Conservation (phyloP, 164 flowering plant genomes). For the Tetrastigma voinierianum region DNA sequence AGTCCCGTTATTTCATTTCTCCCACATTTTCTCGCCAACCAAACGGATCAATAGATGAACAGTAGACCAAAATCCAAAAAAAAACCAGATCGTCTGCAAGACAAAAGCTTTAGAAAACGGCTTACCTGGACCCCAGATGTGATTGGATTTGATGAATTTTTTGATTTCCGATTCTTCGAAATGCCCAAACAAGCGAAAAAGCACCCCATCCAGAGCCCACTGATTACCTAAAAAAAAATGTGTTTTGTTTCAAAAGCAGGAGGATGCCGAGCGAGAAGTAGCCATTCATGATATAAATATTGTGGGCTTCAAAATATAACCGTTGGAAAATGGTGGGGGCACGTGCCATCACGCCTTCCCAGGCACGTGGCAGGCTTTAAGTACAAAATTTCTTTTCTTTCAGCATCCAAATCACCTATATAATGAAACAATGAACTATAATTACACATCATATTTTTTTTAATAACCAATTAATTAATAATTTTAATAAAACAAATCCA, state of each 20-base stretch:
- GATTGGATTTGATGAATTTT: conserved; percentile 4
- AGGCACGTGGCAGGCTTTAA: too few species aligned
- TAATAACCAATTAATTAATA: too few species aligned
- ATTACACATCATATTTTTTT: too few species aligned
- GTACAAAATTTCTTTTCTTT: too few species aligned
- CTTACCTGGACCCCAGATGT: conserved; percentile 10
- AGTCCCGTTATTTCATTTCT: too few species aligned
- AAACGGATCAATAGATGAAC: too few species aligned
- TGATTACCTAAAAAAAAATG: background rate
- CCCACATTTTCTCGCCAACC: too few species aligned
- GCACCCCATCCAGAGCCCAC: conserved; percentile 28
- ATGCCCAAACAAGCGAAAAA: conserved; percentile 25
- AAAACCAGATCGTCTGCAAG: background rate
- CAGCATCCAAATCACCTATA: too few species aligned
- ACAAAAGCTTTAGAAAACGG: background rate
- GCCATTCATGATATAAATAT: background rate
- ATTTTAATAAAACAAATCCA: too few species aligned
- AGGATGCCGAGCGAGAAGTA: background rate
- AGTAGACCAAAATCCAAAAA: too few species aligned
- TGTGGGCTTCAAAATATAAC: conserved; percentile 7
- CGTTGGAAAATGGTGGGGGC: background rate
- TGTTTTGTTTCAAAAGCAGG: background rate
- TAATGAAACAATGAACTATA: too few species aligned
- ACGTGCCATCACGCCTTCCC: too few species aligned
- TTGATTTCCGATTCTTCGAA: conserved; percentile 15